Evolutionary conservation across 2,329 filamentous ascomycete genomes (phyloP), one percentile per base, ranked within the genome.

Genomic region (Cordyceps tenuipes): DNA sequence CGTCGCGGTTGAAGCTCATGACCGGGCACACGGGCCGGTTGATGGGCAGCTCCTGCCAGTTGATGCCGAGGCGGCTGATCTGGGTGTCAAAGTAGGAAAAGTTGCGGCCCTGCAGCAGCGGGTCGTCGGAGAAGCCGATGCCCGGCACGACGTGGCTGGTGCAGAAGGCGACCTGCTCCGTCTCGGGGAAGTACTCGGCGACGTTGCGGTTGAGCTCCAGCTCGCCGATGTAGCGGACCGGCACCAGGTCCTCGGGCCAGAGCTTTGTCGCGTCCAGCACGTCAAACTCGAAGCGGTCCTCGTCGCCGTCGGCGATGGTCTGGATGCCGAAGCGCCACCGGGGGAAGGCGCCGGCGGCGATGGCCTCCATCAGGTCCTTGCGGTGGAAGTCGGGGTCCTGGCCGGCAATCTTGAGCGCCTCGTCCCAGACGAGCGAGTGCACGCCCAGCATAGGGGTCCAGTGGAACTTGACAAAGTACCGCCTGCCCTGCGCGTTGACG

Each of bases 261-360:
- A 93, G 73, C 75, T 95, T 94, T 43, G 90, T 95, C 0, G 90
- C 86, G 65, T 95, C 90, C 1, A 95, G 81, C 34, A 93, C 87
- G 67, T 94, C 90, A 62, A 94, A 93, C 7, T 93, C 90, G 62
- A 93, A 95, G 17, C 89, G 83, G 63, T 93, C 79, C 69, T 90
- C 83, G 53, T 85, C 80, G 9, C 79, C 79, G 64, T 93, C 89
- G 0, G 87, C 82, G 23, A 94, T 82, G 3, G 86, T 79, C 68
- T 95, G 90, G n/a, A 95, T 85, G 48, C 88, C 89, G 62, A 94
- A 90, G 68, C 88, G 87, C 89, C 89, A 94, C 67, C 85, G 88
- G 9, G 89, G 89, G 66, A 79, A 91, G 0, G 79, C 78, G 7
- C 88, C 87, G 17, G 77, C 84, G 13, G 88, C 84, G 56, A 94